These are phyloP conservation scores for Magnaporthiopsis poae DNA, from an alignment of 2,329 filamentous ascomycete species.

Conservation along the genomic window DNA sequence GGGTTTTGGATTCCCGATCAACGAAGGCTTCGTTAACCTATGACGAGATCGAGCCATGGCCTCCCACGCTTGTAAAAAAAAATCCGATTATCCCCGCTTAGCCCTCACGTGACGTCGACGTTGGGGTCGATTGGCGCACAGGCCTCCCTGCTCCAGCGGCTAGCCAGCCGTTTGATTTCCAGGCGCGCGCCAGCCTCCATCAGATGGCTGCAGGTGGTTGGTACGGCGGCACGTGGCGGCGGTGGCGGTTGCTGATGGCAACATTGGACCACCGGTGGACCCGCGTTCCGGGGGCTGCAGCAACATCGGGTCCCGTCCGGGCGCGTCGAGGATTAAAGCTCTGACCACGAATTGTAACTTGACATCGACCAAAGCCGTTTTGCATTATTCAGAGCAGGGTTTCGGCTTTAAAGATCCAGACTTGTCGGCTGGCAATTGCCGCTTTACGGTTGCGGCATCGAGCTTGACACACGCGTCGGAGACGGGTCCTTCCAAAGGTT, in stretches of 20 bases:
- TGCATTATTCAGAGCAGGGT: background rate
- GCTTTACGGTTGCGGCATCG: background rate
- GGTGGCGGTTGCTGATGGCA: background rate
- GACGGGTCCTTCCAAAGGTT: background rate
- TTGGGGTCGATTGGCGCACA: background rate
- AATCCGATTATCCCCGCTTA: background rate
- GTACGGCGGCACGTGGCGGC: too few relatives aligned
- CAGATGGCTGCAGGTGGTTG: too few relatives aligned
- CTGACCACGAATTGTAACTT: background rate
- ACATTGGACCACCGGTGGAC: background rate
- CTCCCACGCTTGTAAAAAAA: background rate
- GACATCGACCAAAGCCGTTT: background rate
- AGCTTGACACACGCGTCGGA: slow-evolving; percentile 1
- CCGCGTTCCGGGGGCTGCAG: background rate
- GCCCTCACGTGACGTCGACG: background rate
- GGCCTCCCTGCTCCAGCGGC: too few relatives aligned
- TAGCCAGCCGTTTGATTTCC: background rate
- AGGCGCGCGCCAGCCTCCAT: background rate
- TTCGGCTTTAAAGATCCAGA: background rate
- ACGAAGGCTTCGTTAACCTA: background rate
- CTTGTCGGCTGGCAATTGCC: background rate
- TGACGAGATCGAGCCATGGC: background rate
- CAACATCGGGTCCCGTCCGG: background rate
- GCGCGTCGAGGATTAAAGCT: background rate
- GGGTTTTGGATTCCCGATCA: background rate